Conservation (phyloP, 768 basidiomycete genomes). For the Suillus alpinus region DNA sequence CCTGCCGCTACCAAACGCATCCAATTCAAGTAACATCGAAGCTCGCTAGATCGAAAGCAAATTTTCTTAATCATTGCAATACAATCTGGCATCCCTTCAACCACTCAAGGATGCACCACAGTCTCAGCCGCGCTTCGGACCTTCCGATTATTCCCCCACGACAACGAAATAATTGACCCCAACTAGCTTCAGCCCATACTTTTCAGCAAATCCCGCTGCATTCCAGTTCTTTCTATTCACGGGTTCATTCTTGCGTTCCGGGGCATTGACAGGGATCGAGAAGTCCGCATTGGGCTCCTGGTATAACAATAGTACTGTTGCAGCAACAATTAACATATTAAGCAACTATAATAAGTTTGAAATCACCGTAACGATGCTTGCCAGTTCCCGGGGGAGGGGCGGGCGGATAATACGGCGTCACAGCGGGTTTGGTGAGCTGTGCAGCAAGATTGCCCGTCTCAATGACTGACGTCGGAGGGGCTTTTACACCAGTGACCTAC, state of each 20-base stretch:
- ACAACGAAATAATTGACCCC: constrained; percentile 59
- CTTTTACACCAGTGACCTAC: constrained; percentile 39
- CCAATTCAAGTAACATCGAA: no score
- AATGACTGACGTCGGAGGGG: constrained; percentile 28
- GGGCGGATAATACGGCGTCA: constrained; percentile 57
- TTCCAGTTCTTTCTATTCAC: constrained; percentile 55
- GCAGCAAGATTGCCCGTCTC: constrained; percentile 35
- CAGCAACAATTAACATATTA: neutral
- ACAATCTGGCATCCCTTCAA: neutral
- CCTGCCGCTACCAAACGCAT: no score
- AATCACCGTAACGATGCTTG: constrained; percentile 56
- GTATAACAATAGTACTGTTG: constrained; percentile 54
- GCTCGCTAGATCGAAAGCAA: neutral
- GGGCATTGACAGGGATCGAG: constrained; percentile 40
- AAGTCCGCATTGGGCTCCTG: constrained; percentile 49
- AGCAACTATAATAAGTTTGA: neutral
- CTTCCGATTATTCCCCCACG: constrained; percentile 15
- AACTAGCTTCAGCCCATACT: constrained; percentile 52
- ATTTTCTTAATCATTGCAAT: neutral
- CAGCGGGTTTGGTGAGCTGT: constrained; percentile 42
- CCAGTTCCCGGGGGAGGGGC: constrained; percentile 53
- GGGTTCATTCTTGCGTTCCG: constrained; percentile 43
- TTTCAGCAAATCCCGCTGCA: constrained; percentile 48
- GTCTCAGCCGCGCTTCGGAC: neutral
- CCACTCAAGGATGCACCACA: neutral